Evolutionary conservation across 345 rosid genomes (phyloP), one percentile per base, ranked within the genome.

Genomic region (Trapa incisa): DNA sequence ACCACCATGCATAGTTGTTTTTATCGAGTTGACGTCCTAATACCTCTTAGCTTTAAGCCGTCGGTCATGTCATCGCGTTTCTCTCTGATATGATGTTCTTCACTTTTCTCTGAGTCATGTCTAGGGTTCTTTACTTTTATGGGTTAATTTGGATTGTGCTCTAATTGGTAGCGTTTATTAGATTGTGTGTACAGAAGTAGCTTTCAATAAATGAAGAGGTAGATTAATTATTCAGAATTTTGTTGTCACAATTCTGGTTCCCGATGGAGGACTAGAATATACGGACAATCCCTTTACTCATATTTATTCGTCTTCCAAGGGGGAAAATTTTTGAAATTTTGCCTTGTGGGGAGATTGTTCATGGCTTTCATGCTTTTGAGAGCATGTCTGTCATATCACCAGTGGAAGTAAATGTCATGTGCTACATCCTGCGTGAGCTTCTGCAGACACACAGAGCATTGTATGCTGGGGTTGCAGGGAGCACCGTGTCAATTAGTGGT

Each of bases 131-230:
- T 65, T 65, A 1, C 39, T 39, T 2, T 39, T 39, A 11, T 64
- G 37, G 38, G 11, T 0, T 37, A 5, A 45, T 6, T 65, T 42
- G 4, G 67, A 14, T 11, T 43, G 35, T 65, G 67, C 45, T 63
- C 41, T 64, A 16, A 37, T 33, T 62, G 37, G 43, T 62, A 62
- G 43, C 37, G 65, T 17, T 11, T 22, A 64, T 4, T n/a, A 38
- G 66, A 64, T 37, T 37, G 45, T 64, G 33, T 64, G 67, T 64
- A 64, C 50, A 64, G 47, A 22, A 37, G 37, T 36, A 42, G 13
- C 67, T 11, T 39, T 65, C 67, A 65, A 22, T 65, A 65, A 65
- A 65, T 43, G 53, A 65, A 65, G 37, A 2, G 33, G 29, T 2
- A 37, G 38, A 37, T 39, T 22, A 22, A 22, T 22, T 22, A 22